Percentiles rank a stretch among this genome's conserved stretches.
phyloP scores from a whole-genome alignment of 139 green algal genomes.

The Chlamydomonas schloesseri region DNA sequence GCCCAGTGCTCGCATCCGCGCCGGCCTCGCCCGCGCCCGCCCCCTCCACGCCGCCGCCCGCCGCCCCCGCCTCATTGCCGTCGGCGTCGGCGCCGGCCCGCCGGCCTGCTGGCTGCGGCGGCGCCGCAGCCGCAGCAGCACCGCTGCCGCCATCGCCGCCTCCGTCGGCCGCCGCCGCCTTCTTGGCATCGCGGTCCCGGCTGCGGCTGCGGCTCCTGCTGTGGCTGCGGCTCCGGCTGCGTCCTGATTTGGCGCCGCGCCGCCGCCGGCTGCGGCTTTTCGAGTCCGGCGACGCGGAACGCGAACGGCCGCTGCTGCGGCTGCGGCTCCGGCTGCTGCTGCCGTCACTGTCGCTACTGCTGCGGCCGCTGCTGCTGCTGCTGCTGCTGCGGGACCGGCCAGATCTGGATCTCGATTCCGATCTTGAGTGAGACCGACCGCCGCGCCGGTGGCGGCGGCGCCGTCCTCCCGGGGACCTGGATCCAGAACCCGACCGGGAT shows the following conservation, averaged over 20 bases:
- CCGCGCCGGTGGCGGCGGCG: too few species aligned
- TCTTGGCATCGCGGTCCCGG: not conserved
- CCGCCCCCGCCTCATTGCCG: not conserved
- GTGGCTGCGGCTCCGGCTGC: not conserved
- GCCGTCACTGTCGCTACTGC: too few species aligned
- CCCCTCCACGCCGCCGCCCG: not conserved
- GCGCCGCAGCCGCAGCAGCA: not conserved
- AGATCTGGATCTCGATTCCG: not conserved
- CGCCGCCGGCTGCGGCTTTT: not conserved
- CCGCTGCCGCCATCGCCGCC: not conserved
- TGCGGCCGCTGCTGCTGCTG: not conserved
- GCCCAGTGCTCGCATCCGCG: conserved; percentile 3
- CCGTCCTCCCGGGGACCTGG: not conserved
- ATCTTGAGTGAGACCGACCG: too few species aligned
- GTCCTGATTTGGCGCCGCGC: too few species aligned
- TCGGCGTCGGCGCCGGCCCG: not conserved
- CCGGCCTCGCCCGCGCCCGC: not conserved
- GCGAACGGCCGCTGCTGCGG: not conserved
- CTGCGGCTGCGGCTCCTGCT: not conserved
- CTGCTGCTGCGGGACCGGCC: not conserved
- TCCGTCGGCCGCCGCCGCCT: conserved; percentile 1
- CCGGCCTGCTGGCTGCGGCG: not conserved
- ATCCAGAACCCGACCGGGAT: not conserved
- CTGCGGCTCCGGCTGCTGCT: not conserved
- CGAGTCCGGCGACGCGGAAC: too few species aligned